Conservation (phyloP, 768 basidiomycete species). For the Rubroboletus satanas region DNA sequence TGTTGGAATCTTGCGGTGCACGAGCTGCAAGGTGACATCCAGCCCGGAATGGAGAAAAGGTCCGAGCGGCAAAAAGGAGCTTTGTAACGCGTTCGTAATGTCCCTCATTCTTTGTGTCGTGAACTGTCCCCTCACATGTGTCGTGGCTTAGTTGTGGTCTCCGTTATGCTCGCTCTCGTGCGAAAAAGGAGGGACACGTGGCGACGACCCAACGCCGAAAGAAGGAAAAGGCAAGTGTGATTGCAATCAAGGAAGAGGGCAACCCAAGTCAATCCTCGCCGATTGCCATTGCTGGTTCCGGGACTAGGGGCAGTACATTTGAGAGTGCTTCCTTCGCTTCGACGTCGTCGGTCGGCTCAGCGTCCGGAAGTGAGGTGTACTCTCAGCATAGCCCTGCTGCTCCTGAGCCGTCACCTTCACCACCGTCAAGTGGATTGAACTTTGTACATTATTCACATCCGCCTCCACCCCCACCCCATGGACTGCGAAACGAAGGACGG, state of each 20-base stretch:
- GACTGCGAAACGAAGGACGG: conserved; percentile 30
- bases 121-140: conserved; percentile 20
- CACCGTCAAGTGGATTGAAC: conserved; percentile 49
- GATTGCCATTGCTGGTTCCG: conserved; percentile 44
- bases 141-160: conserved; percentile 63
- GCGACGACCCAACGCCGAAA: conserved; percentile 54
- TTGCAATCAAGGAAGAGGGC: conserved; percentile 26
- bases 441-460: conserved; percentile 56
- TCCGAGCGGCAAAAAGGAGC: conserved; percentile 84
- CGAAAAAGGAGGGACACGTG: conserved; percentile 77
- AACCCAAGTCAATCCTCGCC: conserved; percentile 27
- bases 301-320: conserved; percentile 43
- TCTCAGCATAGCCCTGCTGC: conserved; percentile 42
- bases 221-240: conserved; percentile 46
- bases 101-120: conserved; percentile 12
- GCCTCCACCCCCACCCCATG: conserved; percentile 34
- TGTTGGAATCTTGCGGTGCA: conserved; percentile 66
- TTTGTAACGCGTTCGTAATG: conserved; percentile 82
- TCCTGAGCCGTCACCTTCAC: conserved; percentile 59
- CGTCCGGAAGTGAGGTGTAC: conserved; percentile 55
- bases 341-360: conserved; percentile 50
- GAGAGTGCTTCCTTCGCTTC: conserved; percentile 47
- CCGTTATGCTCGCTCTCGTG: conserved; percentile 81
- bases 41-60: conserved; percentile 94
- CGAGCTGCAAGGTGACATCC: conserved; percentile 74